These are phyloP conservation scores for Casaregolazyma lundiana DNA, from an alignment of 1,139 yeast species.

Conservation along the genomic window DNA sequence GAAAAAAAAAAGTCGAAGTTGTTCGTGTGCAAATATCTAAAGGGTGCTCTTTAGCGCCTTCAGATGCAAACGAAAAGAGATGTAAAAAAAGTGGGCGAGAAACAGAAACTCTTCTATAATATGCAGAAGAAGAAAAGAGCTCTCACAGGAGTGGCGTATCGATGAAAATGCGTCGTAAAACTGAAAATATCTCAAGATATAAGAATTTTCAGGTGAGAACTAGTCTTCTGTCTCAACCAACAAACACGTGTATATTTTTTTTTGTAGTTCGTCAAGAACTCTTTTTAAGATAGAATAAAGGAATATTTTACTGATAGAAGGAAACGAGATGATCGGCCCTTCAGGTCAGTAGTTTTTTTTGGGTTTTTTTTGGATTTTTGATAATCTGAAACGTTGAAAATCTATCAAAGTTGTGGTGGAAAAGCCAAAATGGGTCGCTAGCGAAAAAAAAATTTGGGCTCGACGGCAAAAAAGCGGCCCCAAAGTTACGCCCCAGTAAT, in stretches of 20 bases:
- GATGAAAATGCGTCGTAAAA: neutral
- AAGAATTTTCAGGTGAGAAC: neutral
- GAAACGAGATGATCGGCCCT: neutral
- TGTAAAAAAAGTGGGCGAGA: neutral
- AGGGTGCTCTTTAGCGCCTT: constrained; percentile 14
- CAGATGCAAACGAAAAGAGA: constrained; percentile 8
- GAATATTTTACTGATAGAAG: constrained; percentile 3
- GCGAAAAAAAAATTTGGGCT: constrained; percentile 6
- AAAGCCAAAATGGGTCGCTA: constrained; percentile 6
- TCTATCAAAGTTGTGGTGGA: constrained; percentile 4
- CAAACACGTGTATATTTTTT: neutral
- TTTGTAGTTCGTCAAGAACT: neutral
- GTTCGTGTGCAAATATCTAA: constrained; percentile 20
- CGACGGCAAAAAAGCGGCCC: neutral
- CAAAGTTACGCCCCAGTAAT: neutral
- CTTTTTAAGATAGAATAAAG: constrained; percentile 8
- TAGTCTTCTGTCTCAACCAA: neutral
- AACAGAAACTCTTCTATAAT: neutral
- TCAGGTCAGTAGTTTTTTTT: constrained; percentile 6
- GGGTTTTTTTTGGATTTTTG: constrained; percentile 5
- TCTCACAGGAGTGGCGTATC: neutral
- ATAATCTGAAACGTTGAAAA: constrained; percentile 3
- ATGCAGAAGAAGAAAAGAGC: neutral
- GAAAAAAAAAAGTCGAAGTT: constrained; percentile 11
- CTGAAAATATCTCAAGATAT: neutral